Evolutionary conservation across 805 yeast genomes (phyloP).

Genomic region (Komagataella pseudopastoris): DNA sequence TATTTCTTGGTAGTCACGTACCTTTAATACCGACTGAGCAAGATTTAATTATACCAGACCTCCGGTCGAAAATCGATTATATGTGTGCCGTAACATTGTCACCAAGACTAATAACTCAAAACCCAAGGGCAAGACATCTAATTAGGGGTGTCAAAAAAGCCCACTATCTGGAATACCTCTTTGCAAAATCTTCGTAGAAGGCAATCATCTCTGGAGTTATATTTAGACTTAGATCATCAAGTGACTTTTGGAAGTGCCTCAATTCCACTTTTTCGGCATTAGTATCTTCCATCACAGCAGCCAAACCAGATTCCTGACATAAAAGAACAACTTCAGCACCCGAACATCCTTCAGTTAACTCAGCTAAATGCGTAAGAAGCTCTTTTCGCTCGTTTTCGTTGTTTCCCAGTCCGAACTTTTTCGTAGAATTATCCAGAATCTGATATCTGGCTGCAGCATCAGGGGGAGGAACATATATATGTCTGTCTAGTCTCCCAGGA

Average conservation of each 20-base stretch:
- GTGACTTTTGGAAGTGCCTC: slow-evolving; percentile 61
- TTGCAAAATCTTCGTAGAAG: slow-evolving; percentile 50
- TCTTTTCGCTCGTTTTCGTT: slow-evolving; percentile 28
- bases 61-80: too few relatives aligned
- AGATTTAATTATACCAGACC: too few relatives aligned
- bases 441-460: slow-evolving; percentile 68
- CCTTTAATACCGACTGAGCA: too few relatives aligned
- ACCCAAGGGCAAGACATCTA: too few relatives aligned
- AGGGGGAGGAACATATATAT: slow-evolving; percentile 88
- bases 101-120: too few relatives aligned
- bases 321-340: slow-evolving; percentile 91
- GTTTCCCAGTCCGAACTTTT: slow-evolving; percentile 40
- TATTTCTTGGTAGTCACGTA: too few relatives aligned
- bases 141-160: too few relatives aligned
- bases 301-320: slow-evolving; percentile 91
- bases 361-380: slow-evolving; percentile 37
- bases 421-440: slow-evolving; percentile 58
- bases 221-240: slow-evolving; percentile 55
- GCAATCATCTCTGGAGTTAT: slow-evolving; percentile 78
- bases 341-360: slow-evolving; percentile 75
- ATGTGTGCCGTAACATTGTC: too few relatives aligned
- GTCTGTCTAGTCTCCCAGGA: slow-evolving; percentile 93
- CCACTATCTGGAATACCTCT: slow-evolving; percentile 6
- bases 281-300: slow-evolving; percentile 77
- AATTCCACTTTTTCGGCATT: slow-evolving; percentile 38